Evolutionary conservation across 2,329 filamentous ascomycete species (phyloP), one percentile per base, ranked within the genome.

Genomic region (Fusarium incarnatum): DNA sequence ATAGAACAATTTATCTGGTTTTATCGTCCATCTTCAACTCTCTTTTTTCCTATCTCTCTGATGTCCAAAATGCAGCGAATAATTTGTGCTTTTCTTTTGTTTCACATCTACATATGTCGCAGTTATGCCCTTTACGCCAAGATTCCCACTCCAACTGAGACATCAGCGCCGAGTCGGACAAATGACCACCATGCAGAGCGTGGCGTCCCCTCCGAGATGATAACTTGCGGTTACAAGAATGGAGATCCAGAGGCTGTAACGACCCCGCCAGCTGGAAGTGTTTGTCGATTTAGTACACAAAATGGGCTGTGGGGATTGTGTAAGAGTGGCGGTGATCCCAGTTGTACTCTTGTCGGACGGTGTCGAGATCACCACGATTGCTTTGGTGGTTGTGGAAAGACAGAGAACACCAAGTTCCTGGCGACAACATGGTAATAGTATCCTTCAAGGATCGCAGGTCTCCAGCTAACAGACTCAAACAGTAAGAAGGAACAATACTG

Each of bases 301-400:
- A 71, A 78, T 47, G 77, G 73, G 0, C 66, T 82, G 6, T 82
- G 78, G 79, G 79, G 77, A 0, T 79, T 81, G 67, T 82, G 79
- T 54, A 77, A 80, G 56, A 30, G 54, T 23, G 8, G 20, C 1
- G 32, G 30, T 1, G 60, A 47, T 11, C 25, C 46, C 4, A 37
- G 16, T 9, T 83, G 80, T 22, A 79, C 78, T 0, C 61, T 83
- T 5, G 77, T 76, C 2, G 80, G 77, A 10, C 74, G 70, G 34
- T 83, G 81, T 45, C 44, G 77, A 8, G 82, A 83, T 57, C 59
- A 65, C 2, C 63, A 73, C 32, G 48, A 66, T 1, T 83, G 82
- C 44, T 71, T 72, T 1, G 57, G 48, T 9, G 78, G 79, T 6
- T 82, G 80, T 42, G 79, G 77, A 0, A 70, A 70, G 27, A 72